Percentiles rank a stretch among this genome's conserved stretches.
Conservation (phyloP, 352 stramenopile genomes). For the Globisporangium spiculum region DNA sequence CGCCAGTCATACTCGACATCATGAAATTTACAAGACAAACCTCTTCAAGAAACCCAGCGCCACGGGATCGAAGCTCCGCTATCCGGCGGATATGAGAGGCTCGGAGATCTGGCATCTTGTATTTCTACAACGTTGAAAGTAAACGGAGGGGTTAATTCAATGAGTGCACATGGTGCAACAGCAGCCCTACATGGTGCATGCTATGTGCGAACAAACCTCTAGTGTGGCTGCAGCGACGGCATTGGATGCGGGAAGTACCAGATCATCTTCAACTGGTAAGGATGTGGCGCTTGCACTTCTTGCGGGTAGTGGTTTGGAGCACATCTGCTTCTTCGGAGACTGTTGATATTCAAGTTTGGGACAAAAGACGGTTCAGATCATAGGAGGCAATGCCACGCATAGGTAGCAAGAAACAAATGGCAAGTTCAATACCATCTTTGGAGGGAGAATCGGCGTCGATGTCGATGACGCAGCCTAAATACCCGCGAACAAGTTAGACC, state of each 20-base stretch:
- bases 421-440: slow-evolving; percentile 43
- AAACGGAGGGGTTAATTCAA: background rate
- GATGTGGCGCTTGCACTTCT: slow-evolving; percentile 26
- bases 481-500: background rate
- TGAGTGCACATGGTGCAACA: background rate
- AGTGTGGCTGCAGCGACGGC: slow-evolving; percentile 14
- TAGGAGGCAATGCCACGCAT: background rate
- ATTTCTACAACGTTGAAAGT: slow-evolving; percentile 28
- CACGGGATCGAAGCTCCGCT: slow-evolving; percentile 45
- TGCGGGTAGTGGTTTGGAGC: background rate
- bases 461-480: slow-evolving; percentile 21
- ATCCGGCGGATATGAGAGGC: slow-evolving; percentile 69
- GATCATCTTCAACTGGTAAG: background rate
- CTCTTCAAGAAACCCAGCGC: slow-evolving; percentile 30
- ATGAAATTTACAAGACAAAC: slow-evolving; percentile 9
- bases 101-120: slow-evolving; percentile 56
- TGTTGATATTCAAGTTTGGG: slow-evolving; percentile 9
- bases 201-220: slow-evolving; percentile 18
- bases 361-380: background rate
- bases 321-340: slow-evolving; percentile 43
- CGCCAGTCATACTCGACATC: background rate
- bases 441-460: slow-evolving; percentile 45
- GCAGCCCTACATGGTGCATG: background rate
- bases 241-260: background rate
- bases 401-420: background rate